Conservation (phyloP, 2,329 filamentous ascomycete species). For the Diaporthe sp. region DNA sequence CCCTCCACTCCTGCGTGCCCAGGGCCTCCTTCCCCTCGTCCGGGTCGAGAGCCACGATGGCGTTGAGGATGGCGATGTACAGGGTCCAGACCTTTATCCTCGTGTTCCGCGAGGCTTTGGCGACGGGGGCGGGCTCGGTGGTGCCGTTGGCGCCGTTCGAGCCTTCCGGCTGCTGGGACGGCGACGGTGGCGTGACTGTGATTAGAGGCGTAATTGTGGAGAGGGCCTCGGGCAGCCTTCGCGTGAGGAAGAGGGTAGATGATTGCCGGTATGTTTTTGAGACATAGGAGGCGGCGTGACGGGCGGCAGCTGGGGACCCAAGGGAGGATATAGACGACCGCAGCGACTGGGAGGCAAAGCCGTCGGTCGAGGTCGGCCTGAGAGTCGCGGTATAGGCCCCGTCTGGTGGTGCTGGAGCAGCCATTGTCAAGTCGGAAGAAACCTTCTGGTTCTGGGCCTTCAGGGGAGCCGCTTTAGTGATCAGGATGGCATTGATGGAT, state of each 20-base stretch:
- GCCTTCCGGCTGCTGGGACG: conserved; percentile 54
- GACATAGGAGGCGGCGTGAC: conserved; percentile 78
- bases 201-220: conserved; percentile 89
- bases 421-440: conserved; percentile 19
- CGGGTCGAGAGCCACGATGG: conserved; percentile 87
- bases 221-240: conserved; percentile 89
- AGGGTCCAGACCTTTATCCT: conserved; percentile 97
- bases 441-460: background rate
- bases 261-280: conserved; percentile 96
- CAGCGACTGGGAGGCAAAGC: conserved; percentile 60
- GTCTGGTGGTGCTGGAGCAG: conserved; percentile 44
- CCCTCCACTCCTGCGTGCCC: conserved; percentile 87
- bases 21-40: conserved; percentile 93
- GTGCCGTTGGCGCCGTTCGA: conserved; percentile 56
- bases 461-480: conserved; percentile 3
- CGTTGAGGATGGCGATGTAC: conserved; percentile 93
- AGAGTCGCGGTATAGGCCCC: conserved; percentile 59
- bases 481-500: conserved; percentile 27
- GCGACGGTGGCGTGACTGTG: conserved; percentile 59
- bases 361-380: conserved; percentile 63
- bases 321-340: conserved; percentile 80
- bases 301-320: conserved; percentile 71
- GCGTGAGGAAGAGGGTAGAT: conserved; percentile 93
- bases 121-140: conserved; percentile 77
- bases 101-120: conserved; percentile 83